A percentile compares a stretch with the other conserved stretches of the same genome.
phyloP scores from a whole-genome alignment of 1,284 basidiomycete genomes.

The Rhodofomes roseus region DNA sequence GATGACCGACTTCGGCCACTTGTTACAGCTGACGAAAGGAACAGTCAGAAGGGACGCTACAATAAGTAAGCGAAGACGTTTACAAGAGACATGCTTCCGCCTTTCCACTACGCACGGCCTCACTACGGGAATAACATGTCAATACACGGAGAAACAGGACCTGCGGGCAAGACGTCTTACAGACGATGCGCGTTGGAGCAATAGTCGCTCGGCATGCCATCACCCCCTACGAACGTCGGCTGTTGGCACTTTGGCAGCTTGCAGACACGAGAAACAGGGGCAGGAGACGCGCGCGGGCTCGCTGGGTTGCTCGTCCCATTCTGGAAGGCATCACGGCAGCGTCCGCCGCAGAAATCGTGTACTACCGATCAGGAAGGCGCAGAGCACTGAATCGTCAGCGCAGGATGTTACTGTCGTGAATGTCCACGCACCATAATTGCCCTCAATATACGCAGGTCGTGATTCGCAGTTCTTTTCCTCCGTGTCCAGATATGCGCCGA shows the following conservation, averaged over 20 bases:
- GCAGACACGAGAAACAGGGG: neutral
- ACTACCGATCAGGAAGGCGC: no score
- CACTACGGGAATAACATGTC: no score
- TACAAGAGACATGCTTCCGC: neutral
- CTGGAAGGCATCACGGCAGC: neutral
- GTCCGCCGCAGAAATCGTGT: neutral
- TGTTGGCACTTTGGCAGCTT: neutral
- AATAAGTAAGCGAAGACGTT: no score
- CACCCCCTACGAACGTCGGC: neutral
- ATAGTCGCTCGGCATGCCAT: neutral
- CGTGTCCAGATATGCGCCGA: neutral
- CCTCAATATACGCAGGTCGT: slow-evolving; percentile 19
- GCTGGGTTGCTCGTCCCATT: no score
- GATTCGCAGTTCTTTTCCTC: slow-evolving; percentile 16
- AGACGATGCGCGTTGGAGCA: neutral
- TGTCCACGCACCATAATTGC: neutral
- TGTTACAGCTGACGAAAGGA: neutral
- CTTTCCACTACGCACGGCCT: neutral
- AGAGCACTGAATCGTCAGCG: no score
- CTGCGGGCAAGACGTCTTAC: no score
- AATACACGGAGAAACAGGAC: no score
- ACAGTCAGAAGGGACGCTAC: neutral
- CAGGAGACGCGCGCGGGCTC: no score
- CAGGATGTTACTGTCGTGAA: neutral
- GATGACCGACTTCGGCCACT: neutral